Conservation (phyloP, 768 basidiomycete genomes). For the Megacollybia marginata region DNA sequence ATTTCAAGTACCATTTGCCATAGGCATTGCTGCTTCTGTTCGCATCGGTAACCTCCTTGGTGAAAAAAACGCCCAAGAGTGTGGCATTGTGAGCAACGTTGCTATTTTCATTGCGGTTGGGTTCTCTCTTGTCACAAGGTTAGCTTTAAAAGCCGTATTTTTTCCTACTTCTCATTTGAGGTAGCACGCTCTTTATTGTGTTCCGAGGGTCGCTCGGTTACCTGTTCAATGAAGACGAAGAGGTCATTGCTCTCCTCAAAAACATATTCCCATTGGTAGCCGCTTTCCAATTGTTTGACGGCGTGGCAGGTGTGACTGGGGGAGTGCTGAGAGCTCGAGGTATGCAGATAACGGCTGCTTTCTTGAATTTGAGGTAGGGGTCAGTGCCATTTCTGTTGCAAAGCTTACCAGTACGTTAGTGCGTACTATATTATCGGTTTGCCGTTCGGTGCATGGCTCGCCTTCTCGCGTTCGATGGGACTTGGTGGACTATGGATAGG, state of each 20-base stretch:
- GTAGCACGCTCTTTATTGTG: conserved; percentile 45
- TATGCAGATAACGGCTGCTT: conserved; percentile 35
- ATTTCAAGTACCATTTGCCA: conserved; percentile 78
- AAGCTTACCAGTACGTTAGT: background rate
- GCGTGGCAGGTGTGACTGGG: conserved; percentile 52
- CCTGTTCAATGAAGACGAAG: conserved; percentile 58
- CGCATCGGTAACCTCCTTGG: conserved; percentile 89
- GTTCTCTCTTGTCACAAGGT: conserved; percentile 67
- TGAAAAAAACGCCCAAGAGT: conserved; percentile 66
- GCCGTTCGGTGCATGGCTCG: conserved; percentile 73
- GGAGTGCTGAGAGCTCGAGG: conserved; percentile 83
- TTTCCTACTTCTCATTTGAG: background rate
- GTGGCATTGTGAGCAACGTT: conserved; percentile 57
- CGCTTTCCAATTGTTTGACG: conserved; percentile 84
- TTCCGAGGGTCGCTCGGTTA: conserved; percentile 66
- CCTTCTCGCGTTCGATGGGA: conserved; percentile 31
- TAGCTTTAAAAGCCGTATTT: conserved; percentile 2
- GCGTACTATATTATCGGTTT: conserved; percentile 80
- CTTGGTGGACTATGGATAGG: conserved; percentile 75
- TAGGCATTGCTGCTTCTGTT: conserved; percentile 52
- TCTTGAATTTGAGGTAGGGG: conserved; percentile 13
- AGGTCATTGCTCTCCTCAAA: conserved; percentile 52
- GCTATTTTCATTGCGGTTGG: conserved; percentile 59
- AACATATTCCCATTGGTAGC: conserved; percentile 69
- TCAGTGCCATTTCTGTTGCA: background rate